A percentile compares a stretch with the other conserved stretches of the same genome.
These are phyloP conservation scores for Tricholoma sp. DNA, from an alignment of 768 basidiomycete genomes.

Conservation along the genomic window DNA sequence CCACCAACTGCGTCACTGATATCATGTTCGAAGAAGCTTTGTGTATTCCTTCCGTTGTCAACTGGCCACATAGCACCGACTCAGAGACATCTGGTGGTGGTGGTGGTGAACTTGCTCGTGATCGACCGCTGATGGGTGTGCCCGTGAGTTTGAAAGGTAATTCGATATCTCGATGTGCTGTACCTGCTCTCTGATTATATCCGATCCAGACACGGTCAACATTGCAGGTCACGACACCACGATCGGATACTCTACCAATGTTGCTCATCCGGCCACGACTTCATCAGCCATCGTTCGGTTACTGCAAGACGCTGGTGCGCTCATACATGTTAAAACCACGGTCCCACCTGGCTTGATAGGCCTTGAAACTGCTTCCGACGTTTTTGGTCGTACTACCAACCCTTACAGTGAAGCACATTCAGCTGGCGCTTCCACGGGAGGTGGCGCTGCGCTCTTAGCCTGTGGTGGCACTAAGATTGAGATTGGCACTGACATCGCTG, in stretches of 20 bases:
- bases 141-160: slow-evolving; percentile 67
- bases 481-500: slow-evolving; percentile 70
- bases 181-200: slow-evolving; percentile 5
- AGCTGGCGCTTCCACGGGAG: slow-evolving; percentile 64
- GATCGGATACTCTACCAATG: slow-evolving; percentile 53
- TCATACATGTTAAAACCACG: slow-evolving; percentile 61
- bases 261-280: slow-evolving; percentile 35
- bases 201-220: slow-evolving; percentile 35
- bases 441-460: slow-evolving; percentile 64
- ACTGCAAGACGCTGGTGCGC: slow-evolving; percentile 57
- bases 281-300: slow-evolving; percentile 54
- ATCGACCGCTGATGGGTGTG: slow-evolving; percentile 56
- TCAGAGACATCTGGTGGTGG: slow-evolving; percentile 24
- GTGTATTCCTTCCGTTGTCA: slow-evolving; percentile 29
- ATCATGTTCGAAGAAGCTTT: slow-evolving; percentile 51
- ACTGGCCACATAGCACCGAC: slow-evolving; percentile 36
- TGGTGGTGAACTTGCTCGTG: slow-evolving; percentile 31
- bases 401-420: slow-evolving; percentile 51
- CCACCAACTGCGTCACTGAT: slow-evolving; percentile 67
- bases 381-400: slow-evolving; percentile 60
- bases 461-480: slow-evolving; percentile 62
- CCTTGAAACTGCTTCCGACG: slow-evolving; percentile 53
- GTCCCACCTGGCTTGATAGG: slow-evolving; percentile 52
- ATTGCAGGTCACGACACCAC: slow-evolving; percentile 58
- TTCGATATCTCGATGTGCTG: slow-evolving; percentile 14